Percentiles rank a stretch among this genome's conserved stretches.
phyloP scores from a whole-genome alignment of 2,329 filamentous ascomycete genomes.

The Penicillium frequentans region DNA sequence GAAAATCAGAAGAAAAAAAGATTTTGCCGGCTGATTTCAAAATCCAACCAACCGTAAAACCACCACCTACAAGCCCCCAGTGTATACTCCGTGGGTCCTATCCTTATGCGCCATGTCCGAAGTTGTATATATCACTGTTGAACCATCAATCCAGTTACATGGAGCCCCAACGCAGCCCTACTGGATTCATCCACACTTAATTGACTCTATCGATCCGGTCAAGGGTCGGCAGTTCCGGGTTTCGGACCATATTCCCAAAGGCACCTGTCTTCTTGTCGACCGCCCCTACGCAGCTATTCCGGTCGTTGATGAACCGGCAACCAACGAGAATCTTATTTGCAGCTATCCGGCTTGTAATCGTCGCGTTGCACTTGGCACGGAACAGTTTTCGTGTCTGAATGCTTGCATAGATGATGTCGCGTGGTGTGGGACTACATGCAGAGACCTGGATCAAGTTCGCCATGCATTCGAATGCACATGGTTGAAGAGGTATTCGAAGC shows the following conservation, averaged over 20 bases:
- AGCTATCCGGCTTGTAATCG: constrained; percentile 31
- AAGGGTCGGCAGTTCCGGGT: constrained; percentile 35
- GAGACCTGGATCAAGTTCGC: constrained; percentile 20
- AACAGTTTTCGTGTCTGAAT: constrained; percentile 19
- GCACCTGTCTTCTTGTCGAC: constrained; percentile 29
- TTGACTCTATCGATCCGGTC: constrained; percentile 25
- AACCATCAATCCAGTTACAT: constrained; percentile 12
- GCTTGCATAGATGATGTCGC: constrained; percentile 27
- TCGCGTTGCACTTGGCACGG: constrained; percentile 3
- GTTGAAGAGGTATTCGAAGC: constrained; percentile 25
- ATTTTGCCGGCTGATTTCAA: constrained; percentile 1
- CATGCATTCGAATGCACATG: constrained; percentile 34
- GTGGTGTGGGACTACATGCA: constrained; percentile 29
- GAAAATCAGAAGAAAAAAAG: constrained; percentile 1
- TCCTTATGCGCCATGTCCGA: constrained; percentile 16
- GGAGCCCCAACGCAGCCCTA: constrained; percentile 8
- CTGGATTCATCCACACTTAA: constrained; percentile 32
- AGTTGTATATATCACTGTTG: constrained; percentile 19
- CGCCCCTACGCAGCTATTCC: constrained; percentile 33
- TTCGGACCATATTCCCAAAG: constrained; percentile 23
- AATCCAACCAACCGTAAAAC: neutral
- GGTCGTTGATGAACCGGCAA: constrained; percentile 27
- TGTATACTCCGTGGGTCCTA: neutral
- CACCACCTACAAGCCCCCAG: neutral
- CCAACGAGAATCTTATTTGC: constrained; percentile 28